Evolutionary conservation across 176 grass and related monocot genomes (phyloP), one percentile per base, ranked within the genome.

Genomic region (Oryza coarctata): DNA sequence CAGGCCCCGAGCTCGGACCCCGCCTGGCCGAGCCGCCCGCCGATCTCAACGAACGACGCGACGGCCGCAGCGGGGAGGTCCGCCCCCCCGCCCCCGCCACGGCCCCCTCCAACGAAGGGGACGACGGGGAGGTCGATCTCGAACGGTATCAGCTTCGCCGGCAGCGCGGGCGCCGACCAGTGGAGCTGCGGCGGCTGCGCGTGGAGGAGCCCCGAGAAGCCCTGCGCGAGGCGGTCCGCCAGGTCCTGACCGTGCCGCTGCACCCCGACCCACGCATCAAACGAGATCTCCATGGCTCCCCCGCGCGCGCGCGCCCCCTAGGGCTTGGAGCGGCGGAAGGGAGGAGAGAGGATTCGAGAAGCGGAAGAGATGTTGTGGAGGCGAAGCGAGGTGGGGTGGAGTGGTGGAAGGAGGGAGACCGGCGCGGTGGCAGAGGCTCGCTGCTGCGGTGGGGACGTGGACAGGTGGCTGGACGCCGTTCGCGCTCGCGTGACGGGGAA

Each of bases 171-270:
- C 34, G 90, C 72, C 40, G 91, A 85, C 94, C 88, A 96, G 50
- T 71, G 76, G 44, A 74, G 83, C 63, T 73, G 87, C 55, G 80
- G 90, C 34, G 77, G 95, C 20, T 92, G 90, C 69, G 74, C 80
- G 62, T 95, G 92, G 87, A 94, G 86, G 44, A 98, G 82, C 2
- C 96, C 96, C 75, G 89, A 85, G 55, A 99, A 74, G 70, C 93
- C 96, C 82, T 99, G 96, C 69, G 87, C 79, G 34, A 98, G 87
- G 79, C 93, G 93, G 90, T 91, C 87, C 22, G 91, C 86, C 6
- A 98, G 80, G 79, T 98, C 96, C 52, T 92, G 94, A 40, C 94
- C 94, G 55, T 97, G 94, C 68, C 96, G 96, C 90, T 95, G 96
- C 79, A 91, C 86, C 79, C 94, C 96, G 65, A 95, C 93, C 96